phyloP scores from a whole-genome alignment of 1,284 basidiomycete species.

The Boletus calvinii region DNA sequence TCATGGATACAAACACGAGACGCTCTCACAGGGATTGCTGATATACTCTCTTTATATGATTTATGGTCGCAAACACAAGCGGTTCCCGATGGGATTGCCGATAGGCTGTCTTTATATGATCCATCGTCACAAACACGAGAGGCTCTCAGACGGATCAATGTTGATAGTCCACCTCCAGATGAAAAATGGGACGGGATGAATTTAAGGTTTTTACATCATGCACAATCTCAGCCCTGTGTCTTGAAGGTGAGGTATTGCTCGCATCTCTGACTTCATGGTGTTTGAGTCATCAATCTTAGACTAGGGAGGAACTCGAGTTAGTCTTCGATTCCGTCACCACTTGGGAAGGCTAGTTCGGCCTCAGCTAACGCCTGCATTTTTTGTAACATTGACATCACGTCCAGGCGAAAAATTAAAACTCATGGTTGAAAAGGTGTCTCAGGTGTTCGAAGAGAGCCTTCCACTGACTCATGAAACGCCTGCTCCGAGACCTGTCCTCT shows the following conservation, averaged over 20 bases:
- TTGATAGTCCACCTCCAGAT: slow-evolving; percentile 17
- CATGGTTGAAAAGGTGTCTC: no score
- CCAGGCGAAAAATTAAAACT: slow-evolving; percentile 21
- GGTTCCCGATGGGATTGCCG: no score
- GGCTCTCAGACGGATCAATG: slow-evolving; percentile 19
- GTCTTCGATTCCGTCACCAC: slow-evolving; percentile 23
- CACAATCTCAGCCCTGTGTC: slow-evolving; percentile 3
- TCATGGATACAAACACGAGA: slow-evolving; percentile 25
- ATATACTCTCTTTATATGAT: no score
- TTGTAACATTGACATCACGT: not conserved
- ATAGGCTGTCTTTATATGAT: no score
- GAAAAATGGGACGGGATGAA: slow-evolving; percentile 22
- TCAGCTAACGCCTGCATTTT: no score
- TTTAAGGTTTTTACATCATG: slow-evolving; percentile 23
- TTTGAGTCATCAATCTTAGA: slow-evolving; percentile 10
- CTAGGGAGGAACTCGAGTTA: slow-evolving; percentile 20
- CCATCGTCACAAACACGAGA: slow-evolving; percentile 24
- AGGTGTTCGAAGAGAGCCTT: no score
- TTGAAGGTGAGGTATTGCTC: slow-evolving; percentile 12
- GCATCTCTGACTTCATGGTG: not conserved
- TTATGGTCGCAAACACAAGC: no score
- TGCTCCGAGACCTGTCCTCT: no score
- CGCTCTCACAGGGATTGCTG: slow-evolving; percentile 20
- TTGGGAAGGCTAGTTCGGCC: slow-evolving; percentile 22
- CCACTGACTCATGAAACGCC: no score